Evolutionary conservation across 495 filamentous ascomycete species (phyloP), one percentile per base, ranked within the genome.

Genomic region (Lineolata rhizophorae): DNA sequence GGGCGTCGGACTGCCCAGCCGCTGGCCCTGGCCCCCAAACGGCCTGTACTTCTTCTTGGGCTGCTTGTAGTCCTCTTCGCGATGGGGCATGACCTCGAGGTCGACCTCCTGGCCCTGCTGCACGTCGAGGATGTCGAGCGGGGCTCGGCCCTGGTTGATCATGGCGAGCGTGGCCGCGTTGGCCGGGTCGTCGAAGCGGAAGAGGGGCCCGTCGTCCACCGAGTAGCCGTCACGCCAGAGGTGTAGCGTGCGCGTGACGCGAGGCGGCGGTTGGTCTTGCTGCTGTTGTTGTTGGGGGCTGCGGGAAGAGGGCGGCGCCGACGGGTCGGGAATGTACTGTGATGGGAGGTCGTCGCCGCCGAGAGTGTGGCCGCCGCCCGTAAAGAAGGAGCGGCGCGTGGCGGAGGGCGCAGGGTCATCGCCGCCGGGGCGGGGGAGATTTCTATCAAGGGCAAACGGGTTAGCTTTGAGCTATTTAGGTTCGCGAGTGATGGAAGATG

Each of bases 211-310:
- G 45, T 95, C 84, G 40, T 94, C 90, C 21, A 97, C 72, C 28
- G 81, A 92, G 46, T 95, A 93, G 2, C 87, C 87, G 52, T 97
- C 77, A 10, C 63, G 57, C 87, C 87, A 97, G 38, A 97, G 73
- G 43, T 93, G 83, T 24, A 97, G 62, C 12, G 66, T 67, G 24
- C 83, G 69, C 25, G 66, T 62, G 9, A 67, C 65, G n/a, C 63
- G 53, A 33, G 56, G 54, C 3, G 62, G 49, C 5, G 46, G 46
- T 32, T 59, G 55, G 22, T n/a, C 6, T n/a, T n/a, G n/a, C n/a
- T n/a, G n/a, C n/a, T n/a, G n/a, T n/a, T n/a, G n/a, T n/a, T n/a
- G n/a, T n/a, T n/a, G n/a, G n/a, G n/a, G n/a, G n/a, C n/a, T n/a
- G 15, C 6, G 10, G 28, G 28, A 30, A 12, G 58, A 47, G 5